Percentiles rank a stretch among this genome's conserved stretches.
phyloP scores from a whole-genome alignment of 495 filamentous ascomycete genomes.

The Podospora pseudopauciseta region DNA sequence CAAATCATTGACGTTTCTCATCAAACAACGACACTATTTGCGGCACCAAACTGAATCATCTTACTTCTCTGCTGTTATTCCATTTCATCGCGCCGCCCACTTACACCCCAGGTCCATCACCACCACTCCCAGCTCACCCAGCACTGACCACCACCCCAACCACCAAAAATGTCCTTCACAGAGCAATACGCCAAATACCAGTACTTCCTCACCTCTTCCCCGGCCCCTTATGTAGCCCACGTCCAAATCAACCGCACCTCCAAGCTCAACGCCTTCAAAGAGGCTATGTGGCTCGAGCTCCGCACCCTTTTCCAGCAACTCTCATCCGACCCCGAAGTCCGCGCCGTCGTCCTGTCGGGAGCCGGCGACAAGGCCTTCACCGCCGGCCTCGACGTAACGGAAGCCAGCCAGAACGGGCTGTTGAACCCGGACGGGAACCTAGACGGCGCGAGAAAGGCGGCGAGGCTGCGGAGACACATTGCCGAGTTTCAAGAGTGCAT shows the following conservation, averaged over 20 bases:
- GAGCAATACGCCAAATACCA: slow-evolving; percentile 47
- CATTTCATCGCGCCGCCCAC: background rate
- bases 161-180: slow-evolving; percentile 3
- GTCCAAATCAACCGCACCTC: slow-evolving; percentile 88
- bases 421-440: slow-evolving; percentile 28
- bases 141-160: background rate
- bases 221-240: slow-evolving; percentile 71
- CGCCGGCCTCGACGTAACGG: slow-evolving; percentile 75
- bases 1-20: background rate
- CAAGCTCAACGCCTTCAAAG: slow-evolving; percentile 88
- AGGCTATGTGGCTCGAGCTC: slow-evolving; percentile 89
- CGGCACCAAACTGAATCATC: background rate
- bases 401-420: slow-evolving; percentile 46
- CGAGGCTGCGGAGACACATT: slow-evolving; percentile 61
- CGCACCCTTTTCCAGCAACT: slow-evolving; percentile 67
- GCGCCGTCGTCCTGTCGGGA: slow-evolving; percentile 77
- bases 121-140: too few species aligned
- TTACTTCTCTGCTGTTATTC: background rate
- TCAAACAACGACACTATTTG: background rate
- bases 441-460: slow-evolving; percentile 68
- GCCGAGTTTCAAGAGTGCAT: slow-evolving; percentile 76
- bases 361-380: slow-evolving; percentile 84
- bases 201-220: slow-evolving; percentile 75
- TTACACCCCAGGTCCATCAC: background rate
- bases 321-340: slow-evolving; percentile 66